These are phyloP conservation scores for Dimocarpus longan DNA, from an alignment of 345 rosid genomes.

Conservation along the genomic window DNA sequence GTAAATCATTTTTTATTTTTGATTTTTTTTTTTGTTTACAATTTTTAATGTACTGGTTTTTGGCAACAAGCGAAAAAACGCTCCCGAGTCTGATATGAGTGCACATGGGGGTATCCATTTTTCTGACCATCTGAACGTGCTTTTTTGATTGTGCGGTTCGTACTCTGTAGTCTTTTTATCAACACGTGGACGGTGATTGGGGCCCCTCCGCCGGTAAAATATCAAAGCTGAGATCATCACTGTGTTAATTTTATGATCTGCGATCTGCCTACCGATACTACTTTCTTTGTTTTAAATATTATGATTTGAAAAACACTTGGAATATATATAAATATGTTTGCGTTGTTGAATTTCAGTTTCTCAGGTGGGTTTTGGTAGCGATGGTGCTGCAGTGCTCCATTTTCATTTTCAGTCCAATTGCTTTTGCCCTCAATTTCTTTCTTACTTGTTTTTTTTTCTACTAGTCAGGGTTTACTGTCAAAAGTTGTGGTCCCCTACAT, in stretches of 20 bases:
- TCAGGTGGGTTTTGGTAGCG: no score
- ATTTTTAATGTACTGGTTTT: constrained; percentile 3
- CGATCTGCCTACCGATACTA: no score
- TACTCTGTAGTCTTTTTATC: not conserved
- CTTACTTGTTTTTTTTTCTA: no score
- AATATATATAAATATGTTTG: no score
- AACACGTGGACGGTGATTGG: constrained; percentile 35
- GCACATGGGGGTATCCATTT: constrained; percentile 16
- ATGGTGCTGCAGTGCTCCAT: no score
- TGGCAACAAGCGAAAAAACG: constrained; percentile 27
- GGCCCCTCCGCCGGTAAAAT: not conserved
- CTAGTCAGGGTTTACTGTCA: not conserved
- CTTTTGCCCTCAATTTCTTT: no score
- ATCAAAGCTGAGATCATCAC: not conserved
- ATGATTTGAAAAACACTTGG: no score
- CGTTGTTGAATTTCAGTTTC: no score
- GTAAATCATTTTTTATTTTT: constrained; percentile 17
- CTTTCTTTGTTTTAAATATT: no score
- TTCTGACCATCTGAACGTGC: constrained; percentile 19
- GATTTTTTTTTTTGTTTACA: not conserved
- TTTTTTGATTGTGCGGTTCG: constrained; percentile 30
- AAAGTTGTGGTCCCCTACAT: constrained; percentile 28
- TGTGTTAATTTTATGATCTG: no score
- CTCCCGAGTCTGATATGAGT: not conserved
- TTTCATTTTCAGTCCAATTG: no score